phyloP scores from a whole-genome alignment of 768 basidiomycete species.

The Boletus rubescentipes region DNA sequence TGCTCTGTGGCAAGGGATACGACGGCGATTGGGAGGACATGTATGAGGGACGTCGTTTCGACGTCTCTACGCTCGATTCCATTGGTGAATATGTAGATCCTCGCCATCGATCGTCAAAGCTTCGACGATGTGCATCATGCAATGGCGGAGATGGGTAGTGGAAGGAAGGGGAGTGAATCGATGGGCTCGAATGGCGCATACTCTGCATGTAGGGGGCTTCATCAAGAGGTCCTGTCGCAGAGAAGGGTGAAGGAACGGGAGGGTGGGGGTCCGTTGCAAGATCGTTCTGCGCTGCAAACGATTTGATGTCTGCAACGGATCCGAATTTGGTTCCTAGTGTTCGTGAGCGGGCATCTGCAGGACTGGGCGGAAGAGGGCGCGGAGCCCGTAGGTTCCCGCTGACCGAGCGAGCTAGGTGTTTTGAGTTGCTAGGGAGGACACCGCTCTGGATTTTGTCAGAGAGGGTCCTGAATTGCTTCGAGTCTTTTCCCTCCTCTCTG shows the following conservation, averaged over 20 bases:
- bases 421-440: background rate
- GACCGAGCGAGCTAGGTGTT: background rate
- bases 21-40: background rate
- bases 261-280: slow-evolving; percentile 12
- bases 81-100: background rate
- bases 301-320: slow-evolving; percentile 7
- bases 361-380: slow-evolving; percentile 30
- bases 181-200: slow-evolving; percentile 19
- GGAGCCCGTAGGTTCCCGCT: slow-evolving; percentile 1
- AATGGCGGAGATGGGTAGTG: slow-evolving; percentile 25
- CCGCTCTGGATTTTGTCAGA: slow-evolving; percentile 6
- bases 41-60: slow-evolving; percentile 24
- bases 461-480: slow-evolving; percentile 8
- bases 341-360: slow-evolving; percentile 6
- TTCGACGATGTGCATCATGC: slow-evolving; percentile 18
- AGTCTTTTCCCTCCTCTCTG: slow-evolving; percentile 16
- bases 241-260: slow-evolving; percentile 36
- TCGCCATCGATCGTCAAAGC: slow-evolving; percentile 6
- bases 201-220: slow-evolving; percentile 37
- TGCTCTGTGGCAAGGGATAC: slow-evolving; percentile 3
- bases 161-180: slow-evolving; percentile 20
- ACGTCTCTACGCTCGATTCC: slow-evolving; percentile 10
- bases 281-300: background rate
- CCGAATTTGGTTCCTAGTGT: background rate
- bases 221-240: slow-evolving; percentile 32